phyloP scores from a whole-genome alignment of 2,329 filamentous ascomycete species.

The Dichotomopilus funicola region DNA sequence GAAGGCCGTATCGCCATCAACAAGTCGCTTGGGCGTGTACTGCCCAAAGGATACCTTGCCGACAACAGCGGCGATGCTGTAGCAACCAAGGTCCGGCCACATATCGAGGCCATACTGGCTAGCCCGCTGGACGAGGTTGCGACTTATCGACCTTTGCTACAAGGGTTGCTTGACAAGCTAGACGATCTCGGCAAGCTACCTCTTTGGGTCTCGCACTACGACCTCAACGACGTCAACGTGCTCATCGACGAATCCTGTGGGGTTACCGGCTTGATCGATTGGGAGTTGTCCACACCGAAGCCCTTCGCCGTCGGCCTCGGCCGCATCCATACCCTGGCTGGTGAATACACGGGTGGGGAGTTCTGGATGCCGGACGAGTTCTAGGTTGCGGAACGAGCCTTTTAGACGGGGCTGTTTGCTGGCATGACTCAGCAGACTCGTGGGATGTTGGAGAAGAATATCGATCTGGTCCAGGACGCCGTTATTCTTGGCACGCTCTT shows the following conservation, averaged over 20 bases:
- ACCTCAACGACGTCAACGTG: constrained; percentile 14
- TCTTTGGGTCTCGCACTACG: constrained; percentile 13
- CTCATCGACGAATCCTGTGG: constrained; percentile 8
- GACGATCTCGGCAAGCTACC: constrained; percentile 5
- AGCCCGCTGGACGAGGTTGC: constrained; percentile 3
- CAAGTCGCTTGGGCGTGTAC: constrained; percentile 8
- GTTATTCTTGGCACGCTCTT: constrained; percentile 28
- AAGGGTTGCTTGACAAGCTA: constrained; percentile 4
- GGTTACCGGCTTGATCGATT: constrained; percentile 10
- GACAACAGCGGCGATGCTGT: constrained; percentile 2
- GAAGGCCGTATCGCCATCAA: constrained; percentile 11
- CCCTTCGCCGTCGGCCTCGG: constrained; percentile 9
- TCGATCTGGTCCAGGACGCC: constrained; percentile 28
- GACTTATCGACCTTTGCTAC: constrained; percentile 6
- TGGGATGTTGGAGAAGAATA: constrained; percentile 28
- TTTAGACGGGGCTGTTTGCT: constrained; percentile 12
- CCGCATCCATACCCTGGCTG: constrained; percentile 12
- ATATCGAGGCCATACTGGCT: constrained; percentile 10
- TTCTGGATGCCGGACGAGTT: constrained; percentile 16
- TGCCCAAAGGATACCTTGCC: constrained; percentile 8
- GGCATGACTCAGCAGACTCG: constrained; percentile 24
- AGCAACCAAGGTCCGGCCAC: constrained; percentile 1
- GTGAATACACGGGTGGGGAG: constrained; percentile 13
- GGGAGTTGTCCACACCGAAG: constrained; percentile 7
- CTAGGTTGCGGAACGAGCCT: constrained; percentile 9